Base-by-base conservation (phyloP, 495 filamentous ascomycete genomes). In the Aspergillus sparsus region DNA sequence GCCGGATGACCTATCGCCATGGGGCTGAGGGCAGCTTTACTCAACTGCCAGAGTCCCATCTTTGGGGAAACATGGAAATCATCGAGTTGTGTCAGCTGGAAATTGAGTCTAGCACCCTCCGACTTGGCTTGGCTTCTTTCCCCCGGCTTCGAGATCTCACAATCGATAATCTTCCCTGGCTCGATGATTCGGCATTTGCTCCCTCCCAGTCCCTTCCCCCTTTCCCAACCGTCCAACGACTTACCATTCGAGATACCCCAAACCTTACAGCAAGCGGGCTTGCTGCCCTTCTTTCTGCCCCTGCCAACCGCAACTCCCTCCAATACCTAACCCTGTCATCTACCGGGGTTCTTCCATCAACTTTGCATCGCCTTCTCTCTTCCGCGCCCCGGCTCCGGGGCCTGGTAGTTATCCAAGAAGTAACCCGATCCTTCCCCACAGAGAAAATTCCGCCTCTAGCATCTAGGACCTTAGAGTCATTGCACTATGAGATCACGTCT, bases 401-500 rank as follows among this genome's bases (percentile, higher is more conserved):
- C 41, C 82, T 96, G 47, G 83, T 84, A 16, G 80, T 96, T 54
- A 80, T 77, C 37, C 85, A 91, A 57, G 82, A 80, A 49, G 87
- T 92, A 13, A 67, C 82, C 4, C 82, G 83, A 4, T 82, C 87
- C 2, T 87, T 97, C 67, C 85, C 86, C 8, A 63, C 69, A n/a
- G 73, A 77, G 33, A 72, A 79, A 12, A 72, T 89, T 6, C 88
- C 85, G 8, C 85, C 83, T 2, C 72, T 97, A 31, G 71, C 78
- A 16, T 94, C 89, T 10, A 72, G 69, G 34, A 86, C 85, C 7
- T 82, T 98, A 37, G 73, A 76, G 56, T 85, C 80, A 0, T 71
- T 98, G 2, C 86, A 92, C 61, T 98, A 86, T 69, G 94, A 97
- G 68, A 91, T 98, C 49, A 82, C 86, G 15, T 82, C 81, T 3